These are phyloP conservation scores for Podaxis sp. DNA, from an alignment of 768 basidiomycete species.

Conservation along the genomic window DNA sequence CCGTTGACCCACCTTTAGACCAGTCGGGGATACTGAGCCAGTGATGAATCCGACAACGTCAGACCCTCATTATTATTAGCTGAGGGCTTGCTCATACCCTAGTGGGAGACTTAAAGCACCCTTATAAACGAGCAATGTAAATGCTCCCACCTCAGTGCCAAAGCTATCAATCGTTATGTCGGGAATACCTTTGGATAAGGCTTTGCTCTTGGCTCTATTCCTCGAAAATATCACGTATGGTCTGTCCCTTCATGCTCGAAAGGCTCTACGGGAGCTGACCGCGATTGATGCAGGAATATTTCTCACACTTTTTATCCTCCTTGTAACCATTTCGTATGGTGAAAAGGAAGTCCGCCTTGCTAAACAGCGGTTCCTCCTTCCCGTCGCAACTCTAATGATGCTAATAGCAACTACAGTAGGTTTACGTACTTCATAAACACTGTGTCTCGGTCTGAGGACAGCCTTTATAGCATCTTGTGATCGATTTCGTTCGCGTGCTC, in stretches of 20 bases:
- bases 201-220: conserved; percentile 3
- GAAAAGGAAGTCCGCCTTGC: not conserved
- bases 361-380: conserved; percentile 4
- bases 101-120: too few relatives aligned
- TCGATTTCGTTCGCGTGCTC: not conserved
- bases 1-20: too few relatives aligned
- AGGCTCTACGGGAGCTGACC: not conserved
- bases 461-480: not conserved
- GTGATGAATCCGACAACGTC: too few relatives aligned
- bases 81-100: too few relatives aligned
- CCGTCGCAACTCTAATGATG: not conserved
- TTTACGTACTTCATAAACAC: not conserved
- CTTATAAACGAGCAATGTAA: too few relatives aligned
- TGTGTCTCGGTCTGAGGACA: not conserved
- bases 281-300: not conserved
- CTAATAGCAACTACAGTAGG: not conserved
- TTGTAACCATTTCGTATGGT: not conserved
- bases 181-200: conserved; percentile 2
- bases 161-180: not conserved
- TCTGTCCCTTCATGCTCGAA: not conserved
- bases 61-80: too few relatives aligned
- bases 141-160: too few relatives aligned
- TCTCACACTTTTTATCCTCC: not conserved
- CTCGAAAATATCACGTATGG: conserved; percentile 5
- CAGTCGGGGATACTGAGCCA: too few relatives aligned